phyloP scores from a whole-genome alignment of 164 flowering plant genomes.

The Litsea cubeba region DNA sequence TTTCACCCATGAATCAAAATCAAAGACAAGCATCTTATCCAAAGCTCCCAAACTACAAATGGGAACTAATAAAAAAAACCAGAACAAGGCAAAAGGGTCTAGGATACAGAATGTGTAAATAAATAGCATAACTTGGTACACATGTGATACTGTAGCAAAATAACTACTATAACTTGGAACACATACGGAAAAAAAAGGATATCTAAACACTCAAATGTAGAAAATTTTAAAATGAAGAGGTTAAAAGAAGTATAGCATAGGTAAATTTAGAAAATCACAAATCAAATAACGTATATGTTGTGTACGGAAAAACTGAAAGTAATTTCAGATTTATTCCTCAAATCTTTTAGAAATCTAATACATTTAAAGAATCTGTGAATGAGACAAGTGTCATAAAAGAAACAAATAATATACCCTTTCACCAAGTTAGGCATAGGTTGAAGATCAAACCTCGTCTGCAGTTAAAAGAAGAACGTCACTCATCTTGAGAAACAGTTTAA shows the following conservation, averaged over 20 bases:
- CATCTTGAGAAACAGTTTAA: slow-evolving; percentile 57
- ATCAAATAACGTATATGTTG: background rate
- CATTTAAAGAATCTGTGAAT: background rate
- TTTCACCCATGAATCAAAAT: background rate
- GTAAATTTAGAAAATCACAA: background rate
- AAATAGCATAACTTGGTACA: too few species aligned
- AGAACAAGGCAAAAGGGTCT: background rate
- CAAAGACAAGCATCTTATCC: background rate
- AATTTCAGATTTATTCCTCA: background rate
- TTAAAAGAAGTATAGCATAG: background rate
- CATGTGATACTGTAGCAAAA: too few species aligned
- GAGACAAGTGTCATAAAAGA: background rate
- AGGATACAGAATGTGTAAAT: background rate
- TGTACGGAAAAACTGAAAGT: background rate
- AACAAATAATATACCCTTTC: background rate
- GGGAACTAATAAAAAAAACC: background rate
- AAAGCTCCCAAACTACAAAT: background rate
- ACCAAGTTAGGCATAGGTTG: background rate
- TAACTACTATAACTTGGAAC: too few species aligned
- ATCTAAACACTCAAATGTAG: background rate
- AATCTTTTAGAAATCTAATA: background rate
- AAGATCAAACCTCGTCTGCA: slow-evolving; percentile 75
- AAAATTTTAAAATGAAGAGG: too few species aligned
- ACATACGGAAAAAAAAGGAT: too few species aligned
- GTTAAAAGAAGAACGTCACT: slow-evolving; percentile 95